phyloP scores from a whole-genome alignment of 192 early-diverging fungal species.

The Lobulomyces angularis region DNA sequence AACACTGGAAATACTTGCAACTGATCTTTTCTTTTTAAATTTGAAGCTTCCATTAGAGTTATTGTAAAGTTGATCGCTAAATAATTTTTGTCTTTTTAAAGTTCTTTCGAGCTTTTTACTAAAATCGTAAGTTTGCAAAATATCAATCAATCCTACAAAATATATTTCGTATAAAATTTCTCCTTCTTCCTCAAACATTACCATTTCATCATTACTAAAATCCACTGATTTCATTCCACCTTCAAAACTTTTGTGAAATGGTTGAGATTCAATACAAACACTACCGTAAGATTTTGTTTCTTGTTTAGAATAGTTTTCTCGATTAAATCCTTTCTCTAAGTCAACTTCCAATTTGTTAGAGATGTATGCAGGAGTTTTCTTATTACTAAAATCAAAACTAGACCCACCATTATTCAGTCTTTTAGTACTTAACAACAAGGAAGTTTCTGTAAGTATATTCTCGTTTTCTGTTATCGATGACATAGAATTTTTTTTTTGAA shows the following conservation, averaged over 20 bases:
- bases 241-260: constrained; percentile 10
- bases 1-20: too few relatives aligned
- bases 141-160: constrained; percentile 26
- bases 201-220: constrained; percentile 5
- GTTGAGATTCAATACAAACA: background rate
- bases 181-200: too few relatives aligned
- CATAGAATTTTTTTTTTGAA: too few relatives aligned
- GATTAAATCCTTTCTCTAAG: constrained; percentile 1
- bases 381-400: constrained; percentile 5
- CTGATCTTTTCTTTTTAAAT: too few relatives aligned
- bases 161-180: constrained; percentile 16
- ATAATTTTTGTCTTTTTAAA: constrained; percentile 14
- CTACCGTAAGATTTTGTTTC: too few relatives aligned
- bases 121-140: constrained; percentile 28
- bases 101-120: constrained; percentile 25
- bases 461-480: too few relatives aligned
- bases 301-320: too few relatives aligned
- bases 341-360: too few relatives aligned
- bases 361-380: too few relatives aligned
- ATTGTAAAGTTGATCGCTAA: too few relatives aligned
- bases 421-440: constrained; percentile 2
- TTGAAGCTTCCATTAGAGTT: too few relatives aligned
- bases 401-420: constrained; percentile 6
- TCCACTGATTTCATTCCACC: constrained; percentile 10
- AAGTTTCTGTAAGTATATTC: too few relatives aligned